Percentiles rank a stretch among this genome's conserved stretches.
Conservation (phyloP, 768 basidiomycete species). For the Kwoniella heveanensis region DNA sequence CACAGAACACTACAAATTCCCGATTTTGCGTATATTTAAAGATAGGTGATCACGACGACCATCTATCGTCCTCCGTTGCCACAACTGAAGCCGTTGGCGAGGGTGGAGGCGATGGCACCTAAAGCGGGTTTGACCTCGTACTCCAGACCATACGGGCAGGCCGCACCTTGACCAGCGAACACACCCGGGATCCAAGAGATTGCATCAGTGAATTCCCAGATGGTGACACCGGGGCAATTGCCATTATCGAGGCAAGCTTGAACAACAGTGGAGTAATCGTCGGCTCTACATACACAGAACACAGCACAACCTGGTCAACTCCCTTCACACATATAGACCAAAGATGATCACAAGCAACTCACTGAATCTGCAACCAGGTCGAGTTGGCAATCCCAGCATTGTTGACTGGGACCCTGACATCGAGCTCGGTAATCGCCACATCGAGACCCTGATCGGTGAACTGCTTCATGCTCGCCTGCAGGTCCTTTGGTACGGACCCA, state of each 20-base stretch:
- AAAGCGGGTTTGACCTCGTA: slow-evolving; percentile 41
- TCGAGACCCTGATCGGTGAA: slow-evolving; percentile 50
- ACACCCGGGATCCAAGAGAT: slow-evolving; percentile 45
- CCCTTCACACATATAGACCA: too few relatives aligned
- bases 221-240: slow-evolving; percentile 39
- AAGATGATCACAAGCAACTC: too few relatives aligned
- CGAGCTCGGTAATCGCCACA: slow-evolving; percentile 50
- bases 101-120: slow-evolving; percentile 12
- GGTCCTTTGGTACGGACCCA: slow-evolving; percentile 27
- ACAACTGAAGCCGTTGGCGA: neutral
- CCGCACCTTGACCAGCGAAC: slow-evolving; percentile 37
- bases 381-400: slow-evolving; percentile 34
- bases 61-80: neutral
- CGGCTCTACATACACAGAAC: slow-evolving; percentile 25
- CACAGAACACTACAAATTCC: too few relatives aligned
- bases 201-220: slow-evolving; percentile 41
- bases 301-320: too few relatives aligned
- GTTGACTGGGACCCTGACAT: slow-evolving; percentile 43
- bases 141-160: slow-evolving; percentile 30
- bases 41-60: too few relatives aligned
- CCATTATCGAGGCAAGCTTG: slow-evolving; percentile 37
- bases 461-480: slow-evolving; percentile 37
- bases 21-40: too few relatives aligned
- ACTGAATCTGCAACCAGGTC: slow-evolving; percentile 36
- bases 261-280: slow-evolving; percentile 37